These are phyloP conservation scores for Scenedesmus sp. DNA, from an alignment of 163 green algal species.

Conservation along the genomic window DNA sequence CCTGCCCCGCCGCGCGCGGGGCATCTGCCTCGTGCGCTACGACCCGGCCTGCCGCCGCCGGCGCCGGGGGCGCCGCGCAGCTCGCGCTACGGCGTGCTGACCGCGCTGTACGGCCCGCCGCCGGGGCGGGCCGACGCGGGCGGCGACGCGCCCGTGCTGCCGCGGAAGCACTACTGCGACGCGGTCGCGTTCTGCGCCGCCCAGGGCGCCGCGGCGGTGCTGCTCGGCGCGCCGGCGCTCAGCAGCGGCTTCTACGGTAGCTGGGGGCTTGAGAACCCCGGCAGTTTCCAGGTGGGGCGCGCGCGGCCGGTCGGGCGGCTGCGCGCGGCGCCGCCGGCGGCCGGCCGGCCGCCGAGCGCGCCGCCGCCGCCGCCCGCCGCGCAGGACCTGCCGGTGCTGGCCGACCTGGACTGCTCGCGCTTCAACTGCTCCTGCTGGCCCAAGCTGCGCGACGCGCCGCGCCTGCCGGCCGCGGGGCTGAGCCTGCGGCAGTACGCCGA, in stretches of 20 bases:
- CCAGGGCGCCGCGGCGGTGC: constrained; percentile 25
- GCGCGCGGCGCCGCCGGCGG: no score
- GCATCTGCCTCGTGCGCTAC: constrained; percentile 23
- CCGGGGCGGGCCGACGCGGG: neutral
- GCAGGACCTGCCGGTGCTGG: constrained; percentile 1
- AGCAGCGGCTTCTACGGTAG: constrained; percentile 5
- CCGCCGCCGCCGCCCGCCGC: no score
- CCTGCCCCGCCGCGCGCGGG: constrained; percentile 19
- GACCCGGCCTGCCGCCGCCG: neutral
- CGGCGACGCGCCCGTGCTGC: neutral
- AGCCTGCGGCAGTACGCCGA: constrained; percentile 12
- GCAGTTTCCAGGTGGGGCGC: no score
- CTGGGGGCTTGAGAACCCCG: neutral
- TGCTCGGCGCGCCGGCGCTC: constrained; percentile 1
- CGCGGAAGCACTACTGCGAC: constrained; percentile 27
- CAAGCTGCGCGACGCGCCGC: neutral
- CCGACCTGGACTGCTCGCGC: neutral
- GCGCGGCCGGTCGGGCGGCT: no score
- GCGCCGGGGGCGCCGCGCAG: neutral
- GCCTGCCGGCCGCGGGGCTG: neutral
- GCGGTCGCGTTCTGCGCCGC: constrained; percentile 11
- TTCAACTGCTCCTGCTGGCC: constrained; percentile 24
- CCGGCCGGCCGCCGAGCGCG: no score
- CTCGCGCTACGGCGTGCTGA: neutral
- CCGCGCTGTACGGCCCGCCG: neutral